Conservation (phyloP, 2,329 filamentous ascomycete genomes). For the Penicillium sp. region DNA sequence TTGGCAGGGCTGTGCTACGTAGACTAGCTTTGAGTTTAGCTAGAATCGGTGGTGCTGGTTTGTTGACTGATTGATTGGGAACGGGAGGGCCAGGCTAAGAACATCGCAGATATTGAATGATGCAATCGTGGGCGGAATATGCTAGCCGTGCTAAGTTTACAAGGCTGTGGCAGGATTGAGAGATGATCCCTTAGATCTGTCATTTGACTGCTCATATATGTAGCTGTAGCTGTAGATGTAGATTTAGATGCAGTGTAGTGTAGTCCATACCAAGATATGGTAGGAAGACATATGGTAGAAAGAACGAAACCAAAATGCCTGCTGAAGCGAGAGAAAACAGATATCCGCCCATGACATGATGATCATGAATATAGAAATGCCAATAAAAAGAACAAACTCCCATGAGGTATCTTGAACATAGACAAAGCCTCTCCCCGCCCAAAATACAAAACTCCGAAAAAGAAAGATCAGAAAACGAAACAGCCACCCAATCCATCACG, state of each 20-base stretch:
- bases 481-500: neutral
- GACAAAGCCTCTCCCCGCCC: conserved; percentile 9
- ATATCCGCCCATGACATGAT: conserved; percentile 10
- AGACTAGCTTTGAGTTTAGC: too few relatives aligned
- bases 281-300: neutral
- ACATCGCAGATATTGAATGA: neutral
- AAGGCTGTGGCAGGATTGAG: neutral
- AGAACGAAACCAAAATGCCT: conserved; percentile 4
- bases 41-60: too few relatives aligned
- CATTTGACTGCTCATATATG: neutral
- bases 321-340: conserved; percentile 10
- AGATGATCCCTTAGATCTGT: neutral
- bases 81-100: neutral
- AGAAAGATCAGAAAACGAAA: neutral
- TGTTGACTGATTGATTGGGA: too few relatives aligned
- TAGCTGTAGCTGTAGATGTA: neutral
- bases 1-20: too few relatives aligned
- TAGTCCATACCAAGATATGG: neutral
- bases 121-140: neutral
- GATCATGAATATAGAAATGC: neutral
- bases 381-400: conserved; percentile 1
- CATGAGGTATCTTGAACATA: conserved; percentile 21
- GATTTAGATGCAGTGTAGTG: neutral
- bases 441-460: conserved; percentile 13
- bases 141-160: neutral